phyloP scores from a whole-genome alignment of 225 moss, liverwort and hornwort genomes.

The Sphagnum tenellum region DNA sequence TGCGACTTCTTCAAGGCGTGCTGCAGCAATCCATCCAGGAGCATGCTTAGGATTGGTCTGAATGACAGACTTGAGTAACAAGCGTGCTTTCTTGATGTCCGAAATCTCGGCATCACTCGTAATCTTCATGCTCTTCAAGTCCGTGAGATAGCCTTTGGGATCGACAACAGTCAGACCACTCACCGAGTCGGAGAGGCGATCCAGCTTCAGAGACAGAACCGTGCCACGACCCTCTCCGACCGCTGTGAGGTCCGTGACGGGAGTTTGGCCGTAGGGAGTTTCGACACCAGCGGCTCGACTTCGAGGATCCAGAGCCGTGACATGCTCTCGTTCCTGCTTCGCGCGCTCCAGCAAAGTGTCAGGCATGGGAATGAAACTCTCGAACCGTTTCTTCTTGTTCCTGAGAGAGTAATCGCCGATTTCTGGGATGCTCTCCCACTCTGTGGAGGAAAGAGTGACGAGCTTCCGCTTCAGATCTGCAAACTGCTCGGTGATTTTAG shows the following conservation, averaged over 20 bases:
- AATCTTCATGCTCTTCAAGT: slow-evolving; percentile 94
- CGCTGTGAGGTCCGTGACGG: slow-evolving; percentile 90
- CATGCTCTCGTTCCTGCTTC: slow-evolving; percentile 86
- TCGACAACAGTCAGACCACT: slow-evolving; percentile 85
- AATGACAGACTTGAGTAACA: slow-evolving; percentile 79
- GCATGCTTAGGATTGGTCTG: slow-evolving; percentile 94
- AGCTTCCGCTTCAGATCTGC: slow-evolving; percentile 86
- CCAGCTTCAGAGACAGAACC: slow-evolving; percentile 68
- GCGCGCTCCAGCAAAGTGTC: slow-evolving; percentile 89
- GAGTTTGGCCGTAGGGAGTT: slow-evolving; percentile 88
- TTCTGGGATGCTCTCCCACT: slow-evolving; percentile 95
- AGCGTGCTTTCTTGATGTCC: slow-evolving; percentile 86
- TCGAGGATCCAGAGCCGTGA: slow-evolving; percentile 83
- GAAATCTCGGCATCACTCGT: slow-evolving; percentile 93
- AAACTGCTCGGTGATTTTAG: slow-evolving; percentile 88
- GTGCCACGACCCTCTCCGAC: slow-evolving; percentile 95
- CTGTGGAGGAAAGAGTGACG: slow-evolving; percentile 50
- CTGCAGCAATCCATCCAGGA: slow-evolving; percentile 91
- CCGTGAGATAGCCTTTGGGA: slow-evolving; percentile 88
- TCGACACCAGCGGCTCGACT: slow-evolving; percentile 82
- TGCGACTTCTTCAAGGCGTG: slow-evolving; percentile 87
- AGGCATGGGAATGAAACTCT: slow-evolving; percentile 86
- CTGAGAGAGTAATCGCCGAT: slow-evolving; percentile 74
- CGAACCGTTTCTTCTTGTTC: slow-evolving; percentile 91
- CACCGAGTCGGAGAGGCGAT: slow-evolving; percentile 82